phyloP scores from a whole-genome alignment of 805 yeast species.

The Hermanozyma aechmeae region DNA sequence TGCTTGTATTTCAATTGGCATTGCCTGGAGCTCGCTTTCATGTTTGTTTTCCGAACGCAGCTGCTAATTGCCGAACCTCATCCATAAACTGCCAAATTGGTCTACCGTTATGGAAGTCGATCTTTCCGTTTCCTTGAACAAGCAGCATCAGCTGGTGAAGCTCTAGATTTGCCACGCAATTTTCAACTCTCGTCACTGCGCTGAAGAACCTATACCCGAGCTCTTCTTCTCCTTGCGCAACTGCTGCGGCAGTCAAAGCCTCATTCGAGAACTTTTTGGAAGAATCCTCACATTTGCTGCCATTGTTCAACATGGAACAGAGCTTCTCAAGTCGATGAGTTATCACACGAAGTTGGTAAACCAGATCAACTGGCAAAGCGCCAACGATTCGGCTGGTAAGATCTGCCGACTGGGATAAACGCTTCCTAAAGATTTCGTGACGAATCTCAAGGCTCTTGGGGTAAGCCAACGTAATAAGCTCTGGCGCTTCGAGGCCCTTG shows the following conservation, averaged over 20 bases:
- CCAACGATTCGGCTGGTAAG: slow-evolving; percentile 23
- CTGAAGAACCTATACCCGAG: no score
- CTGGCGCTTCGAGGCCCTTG: slow-evolving; percentile 93
- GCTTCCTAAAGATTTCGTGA: slow-evolving; percentile 32
- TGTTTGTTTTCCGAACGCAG: background rate
- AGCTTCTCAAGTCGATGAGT: slow-evolving; percentile 52
- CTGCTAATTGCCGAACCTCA: slow-evolving; percentile 10
- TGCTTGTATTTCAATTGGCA: no score
- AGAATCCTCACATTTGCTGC: slow-evolving; percentile 17
- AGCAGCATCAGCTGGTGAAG: slow-evolving; percentile 18
- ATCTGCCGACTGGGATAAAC: slow-evolving; percentile 10
- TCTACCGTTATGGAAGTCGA: slow-evolving; percentile 11
- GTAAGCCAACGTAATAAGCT: slow-evolving; percentile 68
- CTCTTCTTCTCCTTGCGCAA: no score
- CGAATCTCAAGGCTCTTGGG: slow-evolving; percentile 60
- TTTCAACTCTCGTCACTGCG: slow-evolving; percentile 63
- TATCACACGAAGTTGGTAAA: slow-evolving; percentile 44
- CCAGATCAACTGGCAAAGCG: slow-evolving; percentile 32
- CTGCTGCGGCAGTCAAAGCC: no score
- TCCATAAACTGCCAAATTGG: slow-evolving; percentile 16
- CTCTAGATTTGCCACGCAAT: slow-evolving; percentile 32
- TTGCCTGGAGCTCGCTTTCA: no score
- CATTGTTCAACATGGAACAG: slow-evolving; percentile 41
- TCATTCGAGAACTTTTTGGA: slow-evolving; percentile 5
- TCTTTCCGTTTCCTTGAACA: slow-evolving; percentile 15